Evolutionary conservation across 805 yeast species (phyloP).

Genomic region (Zygoascus biomembranicola): DNA sequence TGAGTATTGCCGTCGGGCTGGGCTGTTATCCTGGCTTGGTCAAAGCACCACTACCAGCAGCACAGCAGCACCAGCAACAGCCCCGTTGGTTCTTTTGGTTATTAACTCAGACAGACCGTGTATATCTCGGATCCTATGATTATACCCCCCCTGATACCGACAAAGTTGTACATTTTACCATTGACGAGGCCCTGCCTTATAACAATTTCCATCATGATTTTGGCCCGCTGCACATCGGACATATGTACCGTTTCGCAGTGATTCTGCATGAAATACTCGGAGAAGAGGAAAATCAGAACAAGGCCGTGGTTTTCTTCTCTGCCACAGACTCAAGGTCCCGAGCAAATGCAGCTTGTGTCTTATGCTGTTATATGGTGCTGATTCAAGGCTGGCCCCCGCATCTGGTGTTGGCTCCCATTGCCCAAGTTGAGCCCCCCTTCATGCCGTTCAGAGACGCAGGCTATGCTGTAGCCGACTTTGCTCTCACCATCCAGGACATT

Average conservation of each 20-base stretch:
- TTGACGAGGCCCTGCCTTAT: conserved; percentile 86
- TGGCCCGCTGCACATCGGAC: conserved; percentile 93
- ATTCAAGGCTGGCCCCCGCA: conserved; percentile 99
- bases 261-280: conserved; percentile 85
- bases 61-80: too few relatives aligned
- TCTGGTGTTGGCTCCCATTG: conserved; percentile 88
- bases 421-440: conserved; percentile 87
- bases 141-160: conserved; percentile 66
- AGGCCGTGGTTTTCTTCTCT: conserved; percentile 87
- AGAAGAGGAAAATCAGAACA: conserved; percentile 72
- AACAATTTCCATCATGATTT: conserved; percentile 94
- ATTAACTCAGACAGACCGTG: conserved; percentile 35
- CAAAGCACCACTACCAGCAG: too few relatives aligned
- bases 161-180: conserved; percentile 75
- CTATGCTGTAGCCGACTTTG: conserved; percentile 90
- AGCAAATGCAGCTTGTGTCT: conserved; percentile 88
- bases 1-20: conserved; percentile 5
- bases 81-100: too few relatives aligned
- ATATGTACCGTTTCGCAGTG: conserved; percentile 89
- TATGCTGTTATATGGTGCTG: conserved; percentile 89
- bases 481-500: conserved; percentile 85
- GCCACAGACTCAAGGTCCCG: conserved; percentile 72
- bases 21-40: too few relatives aligned
- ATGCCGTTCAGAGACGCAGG: conserved; percentile 97
- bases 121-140: conserved; percentile 87